Evolutionary conservation across 345 rosid genomes (phyloP), one percentile per base, ranked within the genome.

Genomic region (Clausena lansium): DNA sequence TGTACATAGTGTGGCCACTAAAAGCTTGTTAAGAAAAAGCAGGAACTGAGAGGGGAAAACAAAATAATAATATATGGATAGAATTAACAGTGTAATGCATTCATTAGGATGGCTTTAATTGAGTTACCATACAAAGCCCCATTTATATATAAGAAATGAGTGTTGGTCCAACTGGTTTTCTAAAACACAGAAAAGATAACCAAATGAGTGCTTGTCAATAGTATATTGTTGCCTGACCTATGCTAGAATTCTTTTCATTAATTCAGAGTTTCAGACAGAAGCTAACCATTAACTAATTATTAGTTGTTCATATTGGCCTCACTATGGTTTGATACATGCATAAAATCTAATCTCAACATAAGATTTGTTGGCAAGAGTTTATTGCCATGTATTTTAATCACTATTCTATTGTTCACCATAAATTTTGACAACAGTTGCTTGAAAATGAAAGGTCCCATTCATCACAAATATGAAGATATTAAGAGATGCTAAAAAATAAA

Each of bases 1-100:
- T 81, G 57, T 79, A 50, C 71, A 78, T 59, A 72, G 73, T 7
- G 55, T 71, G 35, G 35, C 36, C 52, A 72, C 17, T 11, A 70
- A 36, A 24, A 22, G 62, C 45, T 67, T 71, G 60, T 22, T 38
- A n/a, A 50, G 67, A 36, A 22, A 28, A 58, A 63, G 4, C 41
- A 35, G 39, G 50, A 33, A 67, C n/a, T 17, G 32, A 25, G 74
- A 19, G 39, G 30, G 25, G 27, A 54, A 62, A 70, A 59, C 4
- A 19, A 38, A 36, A 41, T 19, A 11, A 54, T 61, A 24, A 25
- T 17, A 9, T 72, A 33, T 2, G 45, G 39, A 50, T 10, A 14
- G 28, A 45, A 73, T 28, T 59, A 14, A 63, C 59, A 32, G 41
- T 22, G 17, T 22, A n/a, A 75, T 50, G 25, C 72, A 82, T 27